These are phyloP conservation scores for Didymella pomorum DNA, from an alignment of 2,329 filamentous ascomycete genomes.

Conservation along the genomic window DNA sequence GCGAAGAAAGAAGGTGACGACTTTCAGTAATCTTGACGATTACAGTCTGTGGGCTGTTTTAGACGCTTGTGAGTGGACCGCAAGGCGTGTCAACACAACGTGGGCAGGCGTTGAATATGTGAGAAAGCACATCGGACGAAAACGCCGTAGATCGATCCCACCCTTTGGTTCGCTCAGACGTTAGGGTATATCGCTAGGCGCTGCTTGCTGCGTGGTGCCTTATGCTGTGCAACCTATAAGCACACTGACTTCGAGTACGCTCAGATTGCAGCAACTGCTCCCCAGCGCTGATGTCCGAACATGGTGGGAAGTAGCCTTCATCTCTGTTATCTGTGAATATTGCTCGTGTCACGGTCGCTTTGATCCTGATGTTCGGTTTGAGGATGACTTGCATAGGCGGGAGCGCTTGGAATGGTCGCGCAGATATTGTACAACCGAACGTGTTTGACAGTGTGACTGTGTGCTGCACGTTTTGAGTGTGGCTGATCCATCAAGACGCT, in stretches of 20 bases:
- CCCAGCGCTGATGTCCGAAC: not conserved
- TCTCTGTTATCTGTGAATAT: not conserved
- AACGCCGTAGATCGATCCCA: slow-evolving; percentile 4
- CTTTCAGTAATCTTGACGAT: no score
- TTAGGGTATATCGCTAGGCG: not conserved
- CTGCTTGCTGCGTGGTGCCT: not conserved
- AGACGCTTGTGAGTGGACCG: not conserved
- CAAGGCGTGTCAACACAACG: slow-evolving; percentile 4
- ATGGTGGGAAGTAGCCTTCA: not conserved
- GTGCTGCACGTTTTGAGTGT: not conserved
- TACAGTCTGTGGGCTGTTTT: not conserved
- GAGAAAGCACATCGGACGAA: slow-evolving; percentile 10
- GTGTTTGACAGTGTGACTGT: not conserved
- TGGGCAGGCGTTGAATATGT: slow-evolving; percentile 3
- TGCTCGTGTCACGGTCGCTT: not conserved
- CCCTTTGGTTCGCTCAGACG: not conserved
- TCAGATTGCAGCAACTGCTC: not conserved
- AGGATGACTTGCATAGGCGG: not conserved
- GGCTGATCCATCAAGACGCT: not conserved
- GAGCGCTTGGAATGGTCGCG: not conserved
- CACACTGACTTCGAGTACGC: not conserved
- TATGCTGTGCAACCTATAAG: not conserved
- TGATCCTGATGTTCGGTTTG: not conserved
- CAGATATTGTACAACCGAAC: not conserved
- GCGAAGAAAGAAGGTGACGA: no score